Conservation (phyloP, 345 rosid species). For the Eucalyptus lansdowneana region DNA sequence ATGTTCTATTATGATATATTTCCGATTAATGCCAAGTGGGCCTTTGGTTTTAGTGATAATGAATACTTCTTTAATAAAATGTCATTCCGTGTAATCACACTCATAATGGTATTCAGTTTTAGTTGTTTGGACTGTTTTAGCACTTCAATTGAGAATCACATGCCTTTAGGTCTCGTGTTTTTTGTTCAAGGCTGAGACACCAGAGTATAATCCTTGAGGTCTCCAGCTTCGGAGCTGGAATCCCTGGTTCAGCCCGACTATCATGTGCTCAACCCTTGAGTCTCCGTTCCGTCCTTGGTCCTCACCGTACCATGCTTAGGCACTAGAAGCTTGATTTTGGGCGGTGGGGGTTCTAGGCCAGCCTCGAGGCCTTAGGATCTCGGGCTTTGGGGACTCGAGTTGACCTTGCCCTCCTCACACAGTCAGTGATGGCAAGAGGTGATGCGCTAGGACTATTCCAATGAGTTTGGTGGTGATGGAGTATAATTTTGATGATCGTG, state of each 20-base stretch:
- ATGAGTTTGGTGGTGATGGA: background rate
- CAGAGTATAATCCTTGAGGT: background rate
- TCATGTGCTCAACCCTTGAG: background rate
- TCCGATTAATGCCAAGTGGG: background rate
- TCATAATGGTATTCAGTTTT: background rate
- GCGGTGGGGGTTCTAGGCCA: background rate
- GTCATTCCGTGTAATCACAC: background rate
- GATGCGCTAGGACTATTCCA: background rate
- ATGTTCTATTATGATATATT: background rate
- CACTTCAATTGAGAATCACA: background rate
- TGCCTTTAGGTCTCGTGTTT: background rate
- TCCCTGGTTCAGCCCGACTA: background rate
- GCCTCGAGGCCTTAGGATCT: background rate
- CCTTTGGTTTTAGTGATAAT: background rate
- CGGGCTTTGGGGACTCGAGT: background rate
- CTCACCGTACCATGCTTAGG: background rate
- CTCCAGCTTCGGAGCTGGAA: background rate
- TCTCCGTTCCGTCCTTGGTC: background rate
- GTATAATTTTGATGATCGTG: background rate
- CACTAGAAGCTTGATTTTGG: background rate
- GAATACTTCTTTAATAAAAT: background rate
- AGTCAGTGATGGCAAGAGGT: background rate
- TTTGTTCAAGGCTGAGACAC: background rate
- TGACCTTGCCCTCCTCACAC: background rate
- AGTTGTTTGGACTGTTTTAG: background rate